Evolutionary conservation across 768 basidiomycete genomes (phyloP).

Genomic region (Calocybe cyanea): DNA sequence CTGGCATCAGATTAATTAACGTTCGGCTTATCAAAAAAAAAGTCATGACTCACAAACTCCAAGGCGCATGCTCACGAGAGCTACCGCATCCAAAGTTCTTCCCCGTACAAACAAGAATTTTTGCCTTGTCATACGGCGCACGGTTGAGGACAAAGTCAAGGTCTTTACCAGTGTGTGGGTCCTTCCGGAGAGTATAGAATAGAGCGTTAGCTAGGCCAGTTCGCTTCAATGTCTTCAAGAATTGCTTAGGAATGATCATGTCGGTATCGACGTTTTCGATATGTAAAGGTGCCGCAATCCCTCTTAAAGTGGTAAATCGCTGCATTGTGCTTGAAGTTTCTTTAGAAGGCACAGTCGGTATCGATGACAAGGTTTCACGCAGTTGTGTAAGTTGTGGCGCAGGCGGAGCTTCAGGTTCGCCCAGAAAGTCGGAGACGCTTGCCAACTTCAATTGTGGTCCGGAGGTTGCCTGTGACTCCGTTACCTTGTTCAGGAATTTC

Average conservation of each 20-base stretch:
- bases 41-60: conserved; percentile 70
- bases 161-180: conserved; percentile 72
- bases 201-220: conserved; percentile 82
- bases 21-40: not conserved
- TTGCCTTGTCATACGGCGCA: conserved; percentile 68
- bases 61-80: conserved; percentile 88
- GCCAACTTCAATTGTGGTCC: conserved; percentile 63
- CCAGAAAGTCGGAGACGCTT: conserved; percentile 67
- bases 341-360: conserved; percentile 27
- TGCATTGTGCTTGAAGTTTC: conserved; percentile 45
- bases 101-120: conserved; percentile 80
- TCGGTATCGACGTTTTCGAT: conserved; percentile 90
- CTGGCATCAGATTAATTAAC: conserved; percentile 27
- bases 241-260: conserved; percentile 93
- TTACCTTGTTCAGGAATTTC: conserved; percentile 54
- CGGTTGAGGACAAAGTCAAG: conserved; percentile 86
- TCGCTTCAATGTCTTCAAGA: conserved; percentile 87
- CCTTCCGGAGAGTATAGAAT: conserved; percentile 78
- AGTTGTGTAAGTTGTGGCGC: conserved; percentile 32
- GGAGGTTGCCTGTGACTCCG: conserved; percentile 39
- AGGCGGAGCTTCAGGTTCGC: conserved; percentile 60
- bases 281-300: conserved; percentile 75
- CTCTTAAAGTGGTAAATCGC: conserved; percentile 69
- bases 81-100: conserved; percentile 91
- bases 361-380: conserved; percentile 26